Evolutionary conservation across 2,329 filamentous ascomycete genomes (phyloP).

Genomic region (Fusarium denticulatum): DNA sequence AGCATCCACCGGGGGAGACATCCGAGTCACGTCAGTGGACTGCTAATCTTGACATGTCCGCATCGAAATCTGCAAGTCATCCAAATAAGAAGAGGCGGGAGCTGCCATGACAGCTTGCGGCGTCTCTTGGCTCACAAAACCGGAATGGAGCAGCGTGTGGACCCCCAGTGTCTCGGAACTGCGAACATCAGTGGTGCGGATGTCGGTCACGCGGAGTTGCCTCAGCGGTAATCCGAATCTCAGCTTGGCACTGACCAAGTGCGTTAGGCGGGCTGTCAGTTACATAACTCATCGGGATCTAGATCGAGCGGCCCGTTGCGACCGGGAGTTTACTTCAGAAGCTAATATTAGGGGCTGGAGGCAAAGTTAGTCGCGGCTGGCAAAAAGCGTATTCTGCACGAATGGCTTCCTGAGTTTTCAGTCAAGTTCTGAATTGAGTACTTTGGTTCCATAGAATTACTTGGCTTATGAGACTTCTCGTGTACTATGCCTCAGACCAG

Average conservation of each 20-base stretch:
- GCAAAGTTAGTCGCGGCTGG: not conserved
- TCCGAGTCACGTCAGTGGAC: not conserved
- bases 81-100: not conserved
- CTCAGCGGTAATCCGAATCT: not conserved
- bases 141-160: not conserved
- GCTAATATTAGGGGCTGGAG: not conserved
- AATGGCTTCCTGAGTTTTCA: fast-evolving
- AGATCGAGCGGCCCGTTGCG: constrained; percentile 20
- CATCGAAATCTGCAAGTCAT: not conserved
- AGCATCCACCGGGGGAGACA: not conserved
- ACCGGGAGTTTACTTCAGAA: not conserved
- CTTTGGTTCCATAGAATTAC: not conserved
- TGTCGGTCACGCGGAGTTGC: not conserved
- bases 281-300: not conserved
- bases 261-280: not conserved
- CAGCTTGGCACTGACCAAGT: not conserved
- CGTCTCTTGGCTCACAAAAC: not conserved
- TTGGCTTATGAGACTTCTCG: too few species aligned
- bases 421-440: fast-evolving
- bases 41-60: not conserved
- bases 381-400: not conserved
- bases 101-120: not conserved
- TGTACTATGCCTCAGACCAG: not conserved
- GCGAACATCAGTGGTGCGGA: not conserved
- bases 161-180: not conserved